Conservation (phyloP, 2,329 filamentous ascomycete species). For the Grosmannia serpens region DNA sequence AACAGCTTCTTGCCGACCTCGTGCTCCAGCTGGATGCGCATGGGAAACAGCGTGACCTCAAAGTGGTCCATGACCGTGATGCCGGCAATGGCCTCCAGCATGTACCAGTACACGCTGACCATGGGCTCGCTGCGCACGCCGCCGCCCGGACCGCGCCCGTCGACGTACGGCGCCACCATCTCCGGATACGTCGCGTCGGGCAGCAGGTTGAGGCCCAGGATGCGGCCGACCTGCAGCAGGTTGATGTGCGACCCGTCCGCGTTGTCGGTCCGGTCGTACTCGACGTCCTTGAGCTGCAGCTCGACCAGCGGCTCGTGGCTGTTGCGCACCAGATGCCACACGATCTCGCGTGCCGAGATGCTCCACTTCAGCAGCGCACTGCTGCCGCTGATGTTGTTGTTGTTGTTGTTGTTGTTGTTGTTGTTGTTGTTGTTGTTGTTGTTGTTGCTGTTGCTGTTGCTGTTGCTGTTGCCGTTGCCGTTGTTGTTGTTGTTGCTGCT, state of each 20-base stretch:
- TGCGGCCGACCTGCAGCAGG: constrained; percentile 73
- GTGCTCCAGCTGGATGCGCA: constrained; percentile 86
- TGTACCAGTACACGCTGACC: constrained; percentile 92
- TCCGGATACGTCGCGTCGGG: constrained; percentile 88
- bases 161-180: constrained; percentile 84
- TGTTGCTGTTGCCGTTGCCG: not conserved
- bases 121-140: constrained; percentile 45
- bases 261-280: constrained; percentile 93
- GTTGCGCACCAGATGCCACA: constrained; percentile 91
- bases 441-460: not conserved
- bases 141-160: constrained; percentile 44
- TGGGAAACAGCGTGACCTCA: constrained; percentile 82
- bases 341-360: constrained; percentile 87
- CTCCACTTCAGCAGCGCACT: constrained; percentile 77
- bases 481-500: too few species aligned
- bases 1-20: constrained; percentile 89
- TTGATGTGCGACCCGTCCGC: constrained; percentile 96
- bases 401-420: too few species aligned
- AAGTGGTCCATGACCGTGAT: constrained; percentile 97
- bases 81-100: constrained; percentile 94
- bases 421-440: not conserved
- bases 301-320: constrained; percentile 82
- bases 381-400: not conserved
- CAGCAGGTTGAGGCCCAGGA: constrained; percentile 81
- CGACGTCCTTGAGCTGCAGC: constrained; percentile 79